phyloP scores from a whole-genome alignment of 768 basidiomycete species.

The Termitomyces sp. region DNA sequence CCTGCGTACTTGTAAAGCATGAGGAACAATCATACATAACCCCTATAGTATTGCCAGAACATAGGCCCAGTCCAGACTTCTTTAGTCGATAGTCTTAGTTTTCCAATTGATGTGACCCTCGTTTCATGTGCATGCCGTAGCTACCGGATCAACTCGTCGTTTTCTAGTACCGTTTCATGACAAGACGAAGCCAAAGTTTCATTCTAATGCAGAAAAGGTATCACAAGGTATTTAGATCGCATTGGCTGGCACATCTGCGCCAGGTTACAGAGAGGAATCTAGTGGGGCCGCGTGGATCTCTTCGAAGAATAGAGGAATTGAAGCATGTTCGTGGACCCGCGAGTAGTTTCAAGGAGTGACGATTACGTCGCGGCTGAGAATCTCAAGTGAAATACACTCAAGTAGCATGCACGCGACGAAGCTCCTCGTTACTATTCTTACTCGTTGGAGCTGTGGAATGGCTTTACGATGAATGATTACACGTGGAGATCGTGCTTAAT shows the following conservation, averaged over 20 bases:
- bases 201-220: neutral
- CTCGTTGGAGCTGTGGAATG: too few relatives aligned
- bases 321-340: too few relatives aligned
- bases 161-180: neutral
- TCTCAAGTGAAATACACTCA: too few relatives aligned
- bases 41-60: neutral
- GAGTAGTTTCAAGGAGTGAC: too few relatives aligned
- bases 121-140: too few relatives aligned
- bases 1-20: neutral
- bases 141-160: too few relatives aligned
- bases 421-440: too few relatives aligned
- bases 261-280: neutral
- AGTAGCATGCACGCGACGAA: too few relatives aligned
- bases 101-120: too few relatives aligned
- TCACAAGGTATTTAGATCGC: neutral
- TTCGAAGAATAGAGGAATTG: neutral
- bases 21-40: neutral
- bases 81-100: too few relatives aligned
- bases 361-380: too few relatives aligned
- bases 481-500: neutral
- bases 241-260: neutral
- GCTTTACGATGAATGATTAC: neutral
- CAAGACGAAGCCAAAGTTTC: neutral
- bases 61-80: neutral
- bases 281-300: constrained; percentile 25